Conservation (phyloP, 192 early-diverging fungal species). For the Entomortierella lignicola region DNA sequence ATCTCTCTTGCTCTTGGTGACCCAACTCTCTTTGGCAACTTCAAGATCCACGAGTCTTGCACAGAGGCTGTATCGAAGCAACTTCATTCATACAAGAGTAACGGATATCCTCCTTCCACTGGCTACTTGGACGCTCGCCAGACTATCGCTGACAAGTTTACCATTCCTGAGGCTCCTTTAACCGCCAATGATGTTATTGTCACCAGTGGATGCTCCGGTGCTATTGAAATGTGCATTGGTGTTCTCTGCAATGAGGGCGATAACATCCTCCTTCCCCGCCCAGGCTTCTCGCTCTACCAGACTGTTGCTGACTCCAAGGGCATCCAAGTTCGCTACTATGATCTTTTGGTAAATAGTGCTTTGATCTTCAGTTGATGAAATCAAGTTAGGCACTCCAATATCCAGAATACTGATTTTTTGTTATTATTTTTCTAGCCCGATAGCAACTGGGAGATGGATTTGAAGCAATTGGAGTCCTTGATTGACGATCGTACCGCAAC, state of each 20-base stretch:
- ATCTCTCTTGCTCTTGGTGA: conserved; percentile 82
- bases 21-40: conserved; percentile 92
- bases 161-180: conserved; percentile 75
- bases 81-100: conserved; percentile 76
- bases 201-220: conserved; percentile 83
- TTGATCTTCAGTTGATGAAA: not conserved
- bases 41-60: conserved; percentile 76
- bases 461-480: conserved; percentile 80
- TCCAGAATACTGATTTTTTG: no score
- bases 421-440: conserved; percentile 73
- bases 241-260: conserved; percentile 82
- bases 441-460: conserved; percentile 86
- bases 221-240: conserved; percentile 77
- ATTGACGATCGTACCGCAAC: conserved; percentile 85
- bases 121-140: conserved; percentile 75
- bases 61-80: conserved; percentile 80
- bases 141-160: conserved; percentile 81
- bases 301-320: conserved; percentile 81
- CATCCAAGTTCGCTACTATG: conserved; percentile 84
- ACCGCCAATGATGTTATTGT: conserved; percentile 82
- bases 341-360: conserved; percentile 66
- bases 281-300: conserved; percentile 90
- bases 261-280: conserved; percentile 87
- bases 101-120: conserved; percentile 85
- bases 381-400: no score